phyloP scores from a whole-genome alignment of 2,329 filamentous ascomycete species.

The Coniochaeta hoffmannii region DNA sequence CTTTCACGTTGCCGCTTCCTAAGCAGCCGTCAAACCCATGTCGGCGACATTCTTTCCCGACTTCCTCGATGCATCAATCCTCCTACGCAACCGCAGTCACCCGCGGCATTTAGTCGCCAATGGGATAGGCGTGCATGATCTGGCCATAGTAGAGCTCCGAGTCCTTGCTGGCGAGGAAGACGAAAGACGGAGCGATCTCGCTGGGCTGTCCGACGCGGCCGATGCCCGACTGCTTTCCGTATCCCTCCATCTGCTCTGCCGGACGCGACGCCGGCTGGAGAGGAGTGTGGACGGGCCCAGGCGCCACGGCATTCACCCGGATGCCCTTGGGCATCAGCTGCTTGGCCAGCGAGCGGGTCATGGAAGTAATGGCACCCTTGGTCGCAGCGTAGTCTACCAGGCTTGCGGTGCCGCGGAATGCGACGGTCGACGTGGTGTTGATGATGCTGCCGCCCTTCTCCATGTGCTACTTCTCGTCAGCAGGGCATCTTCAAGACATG shows the following conservation, averaged over 20 bases:
- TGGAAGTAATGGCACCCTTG: slow-evolving; percentile 50
- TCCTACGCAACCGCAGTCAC: background rate
- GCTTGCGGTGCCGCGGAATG: slow-evolving; percentile 40
- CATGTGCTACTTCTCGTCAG: slow-evolving; percentile 12
- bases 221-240: slow-evolving; percentile 28
- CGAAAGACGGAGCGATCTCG: slow-evolving; percentile 32
- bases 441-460: slow-evolving; percentile 32
- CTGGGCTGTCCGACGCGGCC: slow-evolving; percentile 34
- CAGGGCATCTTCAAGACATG: background rate
- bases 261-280: slow-evolving; percentile 34
- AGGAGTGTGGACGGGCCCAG: slow-evolving; percentile 35
- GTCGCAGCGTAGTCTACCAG: slow-evolving; percentile 51
- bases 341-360: slow-evolving; percentile 44
- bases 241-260: slow-evolving; percentile 36
- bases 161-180: slow-evolving; percentile 33
- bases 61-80: no score
- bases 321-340: slow-evolving; percentile 50
- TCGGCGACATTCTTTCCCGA: no score
- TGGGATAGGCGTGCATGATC: slow-evolving; percentile 30
- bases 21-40: no score
- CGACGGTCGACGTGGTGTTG: slow-evolving; percentile 47
- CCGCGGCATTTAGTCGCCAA: slow-evolving; percentile 24
- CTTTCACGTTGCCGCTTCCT: background rate
- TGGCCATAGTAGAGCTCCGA: slow-evolving; percentile 30
- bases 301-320: slow-evolving; percentile 40